Evolutionary conservation across 2,329 filamentous ascomycete species (phyloP).

Genomic region (Penicillium capsulatum): DNA sequence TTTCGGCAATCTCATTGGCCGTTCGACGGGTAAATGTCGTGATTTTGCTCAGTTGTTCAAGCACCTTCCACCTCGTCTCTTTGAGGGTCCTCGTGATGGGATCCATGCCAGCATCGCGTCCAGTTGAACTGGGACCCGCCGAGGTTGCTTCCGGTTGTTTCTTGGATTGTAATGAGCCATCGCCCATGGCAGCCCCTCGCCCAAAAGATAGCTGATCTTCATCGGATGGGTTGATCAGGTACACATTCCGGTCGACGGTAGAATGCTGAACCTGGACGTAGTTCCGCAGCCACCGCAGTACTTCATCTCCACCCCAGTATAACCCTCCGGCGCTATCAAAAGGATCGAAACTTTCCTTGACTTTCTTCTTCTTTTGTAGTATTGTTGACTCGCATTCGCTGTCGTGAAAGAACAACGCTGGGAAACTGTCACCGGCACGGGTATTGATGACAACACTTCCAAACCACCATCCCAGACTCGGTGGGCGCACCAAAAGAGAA

Average conservation of each 20-base stretch:
- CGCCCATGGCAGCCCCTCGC: slow-evolving; percentile 33
- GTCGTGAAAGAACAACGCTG: slow-evolving; percentile 95
- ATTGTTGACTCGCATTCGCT: slow-evolving; percentile 95
- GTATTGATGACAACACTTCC: slow-evolving; percentile 93
- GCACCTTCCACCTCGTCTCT: slow-evolving; percentile 90
- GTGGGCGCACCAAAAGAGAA: slow-evolving; percentile 82
- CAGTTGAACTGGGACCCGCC: slow-evolving; percentile 27
- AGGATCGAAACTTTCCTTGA: slow-evolving; percentile 81
- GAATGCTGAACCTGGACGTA: slow-evolving; percentile 82
- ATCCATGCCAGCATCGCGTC: slow-evolving; percentile 73
- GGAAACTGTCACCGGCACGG: slow-evolving; percentile 84
- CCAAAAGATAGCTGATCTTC: slow-evolving; percentile 84
- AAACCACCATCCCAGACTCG: slow-evolving; percentile 97
- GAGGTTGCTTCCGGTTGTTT: slow-evolving; percentile 34
- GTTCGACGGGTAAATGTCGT: slow-evolving; percentile 92
- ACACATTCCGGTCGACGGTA: slow-evolving; percentile 81
- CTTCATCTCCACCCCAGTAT: slow-evolving; percentile 98
- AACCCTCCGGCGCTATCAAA: slow-evolving; percentile 75
- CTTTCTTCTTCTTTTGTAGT: slow-evolving; percentile 80
- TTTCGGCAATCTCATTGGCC: slow-evolving; percentile 86
- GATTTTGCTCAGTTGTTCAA: slow-evolving; percentile 96
- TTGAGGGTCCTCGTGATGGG: slow-evolving; percentile 90
- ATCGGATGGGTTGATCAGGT: slow-evolving; percentile 78
- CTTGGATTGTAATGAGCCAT: slow-evolving; percentile 38
- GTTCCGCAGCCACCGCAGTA: slow-evolving; percentile 80